These are phyloP conservation scores for Thermothelomyces thermophilus DNA, from an alignment of 2,329 filamentous ascomycete genomes.

Conservation along the genomic window DNA sequence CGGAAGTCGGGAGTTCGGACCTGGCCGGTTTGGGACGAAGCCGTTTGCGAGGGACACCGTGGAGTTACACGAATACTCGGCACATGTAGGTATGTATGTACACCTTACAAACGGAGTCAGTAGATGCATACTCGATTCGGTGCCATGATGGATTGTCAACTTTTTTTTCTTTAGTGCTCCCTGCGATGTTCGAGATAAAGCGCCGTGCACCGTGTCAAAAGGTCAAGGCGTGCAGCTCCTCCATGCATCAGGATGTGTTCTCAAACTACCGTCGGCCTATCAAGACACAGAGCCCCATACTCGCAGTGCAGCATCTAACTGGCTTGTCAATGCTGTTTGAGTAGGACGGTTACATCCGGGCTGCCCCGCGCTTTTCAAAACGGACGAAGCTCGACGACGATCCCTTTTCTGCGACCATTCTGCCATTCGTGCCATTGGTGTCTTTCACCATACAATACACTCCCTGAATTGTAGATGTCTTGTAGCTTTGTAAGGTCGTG, in stretches of 20 bases:
- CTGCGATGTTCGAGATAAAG: not conserved
- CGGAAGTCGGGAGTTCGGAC: slow-evolving; percentile 3
- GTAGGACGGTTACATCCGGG: slow-evolving; percentile 1
- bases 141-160: too few species aligned
- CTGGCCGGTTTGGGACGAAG: not conserved
- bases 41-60: not conserved
- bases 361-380: slow-evolving; percentile 3
- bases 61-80: too few species aligned
- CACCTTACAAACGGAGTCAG: too few species aligned
- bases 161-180: too few species aligned
- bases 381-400: not conserved
- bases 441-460: too few species aligned
- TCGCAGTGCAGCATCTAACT: not conserved
- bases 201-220: not conserved
- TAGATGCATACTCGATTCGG: too few species aligned
- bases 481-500: too few species aligned
- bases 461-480: too few species aligned
- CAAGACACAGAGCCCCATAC: not conserved
- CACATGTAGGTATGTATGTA: too few species aligned
- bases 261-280: not conserved
- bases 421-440: too few species aligned
- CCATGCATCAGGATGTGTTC: slow-evolving; percentile 7
- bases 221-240: slow-evolving; percentile 7
- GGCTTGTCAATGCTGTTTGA: not conserved
- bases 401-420: not conserved